Evolutionary conservation across 2,329 filamentous ascomycete species (phyloP), one percentile per base, ranked within the genome.

Genomic region (Periconia sp.): DNA sequence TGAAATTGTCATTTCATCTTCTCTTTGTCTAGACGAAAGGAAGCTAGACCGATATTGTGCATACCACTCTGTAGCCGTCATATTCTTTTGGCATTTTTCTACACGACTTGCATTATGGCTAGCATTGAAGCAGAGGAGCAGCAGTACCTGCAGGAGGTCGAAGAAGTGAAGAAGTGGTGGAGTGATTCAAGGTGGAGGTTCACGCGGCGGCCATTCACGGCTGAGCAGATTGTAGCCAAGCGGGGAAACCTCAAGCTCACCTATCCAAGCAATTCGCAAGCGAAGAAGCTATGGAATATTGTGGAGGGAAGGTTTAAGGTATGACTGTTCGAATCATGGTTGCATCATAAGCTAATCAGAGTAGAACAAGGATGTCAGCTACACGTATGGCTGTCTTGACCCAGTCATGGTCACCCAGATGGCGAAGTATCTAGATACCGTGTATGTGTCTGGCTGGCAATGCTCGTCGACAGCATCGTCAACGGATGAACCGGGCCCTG

Each of bases 361-460:
- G 6, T 57, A 95, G 89, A 88, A 81, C 66, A 84, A 84, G 62
- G 88, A 94, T 65, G 89, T 89, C 34, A 95, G 89, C 74, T 95
- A 87, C 77, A 99, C 94, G 44, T 99, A 96, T 69, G 94, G 94
- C 65, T 97, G 94, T 75, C 80, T 99, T 54, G 94, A 99, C 69
- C 94, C 94, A 9, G 96, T 95, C 43, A 96, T 96, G 89, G 83
- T 99, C 69, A 97, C 94, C 19, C 94, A 99, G 73, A 99, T 99
- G 94, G 92, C 92, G 62, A 96, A 97, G 75, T 97, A 95, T 73
- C 81, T 99, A 50, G 94, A 99, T 69, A 99, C 94, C 23, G 89
- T 99, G 69, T 99, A 99, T 72, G 94, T 99, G 50, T 97, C 94
- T 40, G 94, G 94, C 54, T 99, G 94, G 94, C 94, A 99, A 75